A percentile compares a stretch with the other conserved stretches of the same genome.
Conservation (phyloP, 2,329 filamentous ascomycete genomes). For the Trichoderma koningii region DNA sequence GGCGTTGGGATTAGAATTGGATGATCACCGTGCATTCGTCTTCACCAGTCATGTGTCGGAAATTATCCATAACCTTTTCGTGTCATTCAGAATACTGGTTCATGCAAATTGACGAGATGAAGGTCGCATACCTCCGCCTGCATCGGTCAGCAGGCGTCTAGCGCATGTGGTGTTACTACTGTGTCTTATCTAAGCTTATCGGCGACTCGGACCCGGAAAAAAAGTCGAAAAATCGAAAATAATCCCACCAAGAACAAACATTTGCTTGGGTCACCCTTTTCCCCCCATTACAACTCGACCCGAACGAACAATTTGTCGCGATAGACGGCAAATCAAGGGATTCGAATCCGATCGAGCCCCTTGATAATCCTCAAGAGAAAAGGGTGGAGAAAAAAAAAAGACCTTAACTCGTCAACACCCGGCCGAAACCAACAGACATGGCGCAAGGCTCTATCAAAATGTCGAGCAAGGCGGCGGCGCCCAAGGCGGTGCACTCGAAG, state of each 20-base stretch:
- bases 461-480: slow-evolving; percentile 44
- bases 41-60: not conserved
- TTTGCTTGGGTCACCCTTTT: not conserved
- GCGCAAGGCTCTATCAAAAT: slow-evolving; percentile 58
- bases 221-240: slow-evolving; percentile 1
- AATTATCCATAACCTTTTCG: not conserved
- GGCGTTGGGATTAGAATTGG: slow-evolving; percentile 24
- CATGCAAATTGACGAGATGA: too few relatives aligned
- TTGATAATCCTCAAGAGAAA: not conserved
- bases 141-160: not conserved
- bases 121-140: too few relatives aligned
- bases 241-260: not conserved
- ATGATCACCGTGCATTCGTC: not conserved
- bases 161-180: not conserved
- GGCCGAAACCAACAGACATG: slow-evolving; percentile 43
- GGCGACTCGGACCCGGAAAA: not conserved
- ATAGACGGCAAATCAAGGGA: not conserved
- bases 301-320: not conserved
- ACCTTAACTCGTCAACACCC: not conserved
- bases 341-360: too few relatives aligned
- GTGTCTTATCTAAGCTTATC: slow-evolving; percentile 11
- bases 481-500: slow-evolving; percentile 47
- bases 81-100: not conserved
- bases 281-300: not conserved
- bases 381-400: not conserved